Base-by-base conservation (phyloP, 208 protist genomes). In the Leishmania tarentolae region DNA sequence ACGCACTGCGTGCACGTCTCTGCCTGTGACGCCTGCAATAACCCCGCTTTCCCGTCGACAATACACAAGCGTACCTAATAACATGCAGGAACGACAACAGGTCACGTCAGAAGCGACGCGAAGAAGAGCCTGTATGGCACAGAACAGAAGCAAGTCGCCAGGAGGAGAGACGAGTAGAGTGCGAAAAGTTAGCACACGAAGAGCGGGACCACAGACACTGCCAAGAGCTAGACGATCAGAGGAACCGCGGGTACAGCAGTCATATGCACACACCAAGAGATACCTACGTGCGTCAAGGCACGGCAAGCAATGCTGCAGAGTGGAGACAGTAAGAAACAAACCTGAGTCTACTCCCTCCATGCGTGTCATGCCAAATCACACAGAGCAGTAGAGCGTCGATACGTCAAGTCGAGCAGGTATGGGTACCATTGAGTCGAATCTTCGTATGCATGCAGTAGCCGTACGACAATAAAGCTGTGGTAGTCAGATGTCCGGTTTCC, bases 151-250 rank as follows among this genome's bases (percentile, higher is more conserved):
- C 73, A 63, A 79, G 76, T 13, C 21, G n/a, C 24, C 46, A 40
- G 31, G 11, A 81, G 53, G 40, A 79, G 70, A 74, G 86, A 75
- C 24, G 11, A 73, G 44, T 56, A 70, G 24, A 44, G 66, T 35
- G 44, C 57, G 42, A 7, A 42, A 24, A 8, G 47, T 56, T 4
- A 47, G 59, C 42, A 80, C 47, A 59, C 40, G 31, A 83, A 75
- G 50, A 47, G 52, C 46, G 69, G 42, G 59, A 31, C 11, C 56
- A 61, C 37, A 70, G 50, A 44, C 59, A 53, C 31, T 35, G 28
- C 77, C 46, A 37, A 69, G 65, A 70, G 61, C 21, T 75, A 82
- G 46, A 76, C 31, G n/a, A 73, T 70, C 42, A 28, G 71, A n/a
- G 5, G n/a, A 69, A 7, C 24, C 46, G 44, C 31, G 63, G 31